Conservation (phyloP, 805 yeast species). For the Tetrapisispora arboricola region DNA sequence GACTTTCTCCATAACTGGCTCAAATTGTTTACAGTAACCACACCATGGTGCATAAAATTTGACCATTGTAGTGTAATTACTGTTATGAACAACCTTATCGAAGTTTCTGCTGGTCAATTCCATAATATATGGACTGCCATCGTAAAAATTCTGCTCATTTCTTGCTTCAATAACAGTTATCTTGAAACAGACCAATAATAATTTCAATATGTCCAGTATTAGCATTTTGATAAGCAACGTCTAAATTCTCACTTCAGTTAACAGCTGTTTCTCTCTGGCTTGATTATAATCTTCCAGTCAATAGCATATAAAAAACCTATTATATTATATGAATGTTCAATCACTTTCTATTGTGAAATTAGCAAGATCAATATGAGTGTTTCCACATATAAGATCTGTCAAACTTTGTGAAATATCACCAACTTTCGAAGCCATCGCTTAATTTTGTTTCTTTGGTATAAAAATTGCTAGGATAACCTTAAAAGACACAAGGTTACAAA, state of each 20-base stretch:
- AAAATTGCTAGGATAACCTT: too few species aligned
- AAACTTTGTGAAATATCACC: too few species aligned
- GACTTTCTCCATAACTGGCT: constrained; percentile 52
- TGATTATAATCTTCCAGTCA: too few species aligned
- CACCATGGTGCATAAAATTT: constrained; percentile 98
- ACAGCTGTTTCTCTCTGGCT: too few species aligned
- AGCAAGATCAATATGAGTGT: too few species aligned
- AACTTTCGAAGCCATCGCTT: too few species aligned
- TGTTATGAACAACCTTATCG: constrained; percentile 49
- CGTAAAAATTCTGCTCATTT: constrained; percentile 18
- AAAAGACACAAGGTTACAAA: too few species aligned
- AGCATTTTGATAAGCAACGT: background rate
- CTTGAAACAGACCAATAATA: background rate
- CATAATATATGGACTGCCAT: constrained; percentile 32
- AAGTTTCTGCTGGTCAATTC: constrained; percentile 52
- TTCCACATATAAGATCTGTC: too few species aligned
- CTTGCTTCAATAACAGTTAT: background rate
- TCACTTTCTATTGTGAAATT: too few species aligned
- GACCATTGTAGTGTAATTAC: constrained; percentile 73
- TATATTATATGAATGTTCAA: too few species aligned
- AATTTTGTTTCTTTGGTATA: too few species aligned
- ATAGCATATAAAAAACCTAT: too few species aligned
- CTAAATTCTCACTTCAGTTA: background rate
- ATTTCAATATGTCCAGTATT: background rate
- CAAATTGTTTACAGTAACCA: constrained; percentile 76